phyloP scores from a whole-genome alignment of 768 basidiomycete genomes.

The Suillus tomentosus region DNA sequence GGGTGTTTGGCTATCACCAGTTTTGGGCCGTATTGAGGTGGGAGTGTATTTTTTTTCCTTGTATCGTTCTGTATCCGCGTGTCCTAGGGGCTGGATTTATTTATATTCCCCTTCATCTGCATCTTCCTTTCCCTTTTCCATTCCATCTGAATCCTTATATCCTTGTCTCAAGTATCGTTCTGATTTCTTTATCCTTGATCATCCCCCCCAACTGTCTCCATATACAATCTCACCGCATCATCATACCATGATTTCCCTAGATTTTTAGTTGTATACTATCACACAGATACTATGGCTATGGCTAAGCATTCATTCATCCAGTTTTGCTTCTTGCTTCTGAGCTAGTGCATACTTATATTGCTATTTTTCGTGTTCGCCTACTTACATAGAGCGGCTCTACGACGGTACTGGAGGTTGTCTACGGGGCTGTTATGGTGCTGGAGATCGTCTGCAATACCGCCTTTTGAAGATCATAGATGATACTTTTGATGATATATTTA shows the following conservation, averaged over 20 bases:
- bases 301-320: background rate
- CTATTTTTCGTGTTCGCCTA: background rate
- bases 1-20: slow-evolving; percentile 53
- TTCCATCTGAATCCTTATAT: background rate
- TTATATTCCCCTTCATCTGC: background rate
- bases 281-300: background rate
- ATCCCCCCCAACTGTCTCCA: slow-evolving; percentile 2
- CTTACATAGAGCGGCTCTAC: background rate
- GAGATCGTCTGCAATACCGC: background rate
- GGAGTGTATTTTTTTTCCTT: slow-evolving; percentile 8
- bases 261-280: slow-evolving; percentile 4
- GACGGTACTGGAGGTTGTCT: slow-evolving; percentile 1
- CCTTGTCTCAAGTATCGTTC: background rate
- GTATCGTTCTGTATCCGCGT: background rate
- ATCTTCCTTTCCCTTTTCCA: background rate
- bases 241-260: background rate
- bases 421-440: background rate
- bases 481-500: background rate
- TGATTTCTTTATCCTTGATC: background rate
- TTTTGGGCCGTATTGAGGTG: slow-evolving; percentile 30
- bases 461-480: background rate
- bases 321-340: background rate
- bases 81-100: background rate
- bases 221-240: slow-evolving; percentile 6
- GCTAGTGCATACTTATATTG: background rate